A percentile compares a stretch with the other conserved stretches of the same genome.
These are phyloP conservation scores for Cymbopogon flexuosus DNA, from an alignment of 202 grass and related monocot species.

Conservation along the genomic window DNA sequence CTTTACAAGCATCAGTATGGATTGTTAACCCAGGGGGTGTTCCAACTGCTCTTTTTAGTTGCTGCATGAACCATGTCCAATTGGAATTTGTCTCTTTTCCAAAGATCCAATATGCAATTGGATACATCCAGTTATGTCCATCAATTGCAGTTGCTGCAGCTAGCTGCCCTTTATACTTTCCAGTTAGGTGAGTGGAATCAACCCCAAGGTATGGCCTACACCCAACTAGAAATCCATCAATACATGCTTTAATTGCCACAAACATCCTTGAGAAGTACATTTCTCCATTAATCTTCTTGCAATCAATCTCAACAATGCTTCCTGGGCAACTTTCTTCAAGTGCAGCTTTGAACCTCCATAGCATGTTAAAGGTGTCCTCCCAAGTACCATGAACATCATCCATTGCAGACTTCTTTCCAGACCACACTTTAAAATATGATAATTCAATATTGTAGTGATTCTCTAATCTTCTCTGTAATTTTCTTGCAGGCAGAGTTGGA, in stretches of 20 bases:
- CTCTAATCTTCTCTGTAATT: no score
- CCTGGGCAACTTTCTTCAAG: not conserved
- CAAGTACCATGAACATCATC: no score
- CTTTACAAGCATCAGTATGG: not conserved
- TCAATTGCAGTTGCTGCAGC: no score
- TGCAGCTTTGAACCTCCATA: not conserved
- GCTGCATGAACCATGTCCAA: not conserved
- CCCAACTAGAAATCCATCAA: not conserved
- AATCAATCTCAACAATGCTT: not conserved
- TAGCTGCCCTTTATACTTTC: no score
- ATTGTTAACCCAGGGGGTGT: not conserved
- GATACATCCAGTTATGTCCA: no score
- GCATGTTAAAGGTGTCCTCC: no score
- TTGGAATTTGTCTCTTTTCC: not conserved
- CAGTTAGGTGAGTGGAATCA: no score
- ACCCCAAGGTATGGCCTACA: no score
- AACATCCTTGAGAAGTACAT: constrained; percentile 1
- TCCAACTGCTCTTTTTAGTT: not conserved
- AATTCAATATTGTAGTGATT: no score
- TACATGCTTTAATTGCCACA: not conserved
- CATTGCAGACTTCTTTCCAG: no score
- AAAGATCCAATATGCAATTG: not conserved
- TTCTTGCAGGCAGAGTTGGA: no score
- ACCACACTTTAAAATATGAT: no score
- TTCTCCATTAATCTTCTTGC: not conserved